Conservation (phyloP, 2,329 filamentous ascomycete genomes). For the Trichoderma sp. region DNA sequence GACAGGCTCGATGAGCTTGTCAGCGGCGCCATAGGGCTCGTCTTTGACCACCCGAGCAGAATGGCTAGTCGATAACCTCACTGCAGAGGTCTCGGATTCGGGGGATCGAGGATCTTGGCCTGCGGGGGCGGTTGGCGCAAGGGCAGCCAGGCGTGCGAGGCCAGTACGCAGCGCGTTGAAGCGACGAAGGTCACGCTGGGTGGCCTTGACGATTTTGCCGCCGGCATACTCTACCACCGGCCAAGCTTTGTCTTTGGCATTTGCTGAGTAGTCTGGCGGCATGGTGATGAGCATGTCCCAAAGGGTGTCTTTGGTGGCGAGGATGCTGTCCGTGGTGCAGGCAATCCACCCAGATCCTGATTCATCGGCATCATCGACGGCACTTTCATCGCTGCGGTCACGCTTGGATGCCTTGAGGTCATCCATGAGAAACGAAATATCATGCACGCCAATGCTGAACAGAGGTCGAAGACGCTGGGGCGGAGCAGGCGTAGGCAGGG, state of each 20-base stretch:
- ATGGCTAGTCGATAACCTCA: conserved; percentile 29
- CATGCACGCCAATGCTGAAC: conserved; percentile 92
- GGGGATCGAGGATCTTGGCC: conserved; percentile 31
- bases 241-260: conserved; percentile 64
- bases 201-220: conserved; percentile 71
- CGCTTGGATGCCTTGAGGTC: conserved; percentile 51
- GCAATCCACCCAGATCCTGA: conserved; percentile 76
- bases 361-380: conserved; percentile 49
- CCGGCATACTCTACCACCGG: conserved; percentile 69
- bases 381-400: conserved; percentile 35
- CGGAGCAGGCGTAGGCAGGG: conserved; percentile 61
- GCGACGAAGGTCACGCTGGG: conserved; percentile 82
- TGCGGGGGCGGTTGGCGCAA: conserved; percentile 24
- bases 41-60: conserved; percentile 32
- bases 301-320: conserved; percentile 78
- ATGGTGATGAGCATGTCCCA: conserved; percentile 89
- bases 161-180: conserved; percentile 68
- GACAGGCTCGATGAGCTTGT: conserved; percentile 58
- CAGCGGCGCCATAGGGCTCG: conserved; percentile 48
- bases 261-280: conserved; percentile 59
- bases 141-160: conserved; percentile 48
- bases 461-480: conserved; percentile 71
- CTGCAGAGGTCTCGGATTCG: conserved; percentile 27
- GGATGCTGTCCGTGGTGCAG: conserved; percentile 91
- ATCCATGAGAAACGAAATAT: conserved; percentile 74